phyloP scores from a whole-genome alignment of 2,329 filamentous ascomycete species.

The Alternaria ventricosa region DNA sequence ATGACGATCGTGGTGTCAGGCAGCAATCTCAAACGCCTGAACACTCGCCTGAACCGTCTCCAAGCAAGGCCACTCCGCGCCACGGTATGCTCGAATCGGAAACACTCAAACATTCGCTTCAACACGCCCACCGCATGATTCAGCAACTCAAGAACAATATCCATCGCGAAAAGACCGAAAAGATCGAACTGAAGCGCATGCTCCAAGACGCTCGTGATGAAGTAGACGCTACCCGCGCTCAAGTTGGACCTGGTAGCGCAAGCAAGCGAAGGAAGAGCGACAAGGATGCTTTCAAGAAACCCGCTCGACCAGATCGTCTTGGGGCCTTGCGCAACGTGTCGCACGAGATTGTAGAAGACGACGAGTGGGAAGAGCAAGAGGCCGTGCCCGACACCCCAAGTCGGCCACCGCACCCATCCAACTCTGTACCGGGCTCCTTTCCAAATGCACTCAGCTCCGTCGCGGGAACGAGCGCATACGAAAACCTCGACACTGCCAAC shows the following conservation, averaged over 20 bases:
- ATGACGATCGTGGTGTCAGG: slow-evolving; percentile 58
- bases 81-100: slow-evolving; percentile 94
- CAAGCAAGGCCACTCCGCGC: slow-evolving; percentile 87
- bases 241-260: slow-evolving; percentile 52
- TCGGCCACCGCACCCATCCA: slow-evolving; percentile 41
- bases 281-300: slow-evolving; percentile 75
- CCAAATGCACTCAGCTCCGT: slow-evolving; percentile 43
- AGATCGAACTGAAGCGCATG: slow-evolving; percentile 92
- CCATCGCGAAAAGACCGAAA: slow-evolving; percentile 98
- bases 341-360: slow-evolving; percentile 81
- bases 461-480: slow-evolving; percentile 57
- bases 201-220: slow-evolving; percentile 95
- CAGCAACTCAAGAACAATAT: slow-evolving; percentile 94
- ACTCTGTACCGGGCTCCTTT: slow-evolving; percentile 40
- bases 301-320: slow-evolving; percentile 72
- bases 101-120: slow-evolving; percentile 90
- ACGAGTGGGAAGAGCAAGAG: slow-evolving; percentile 82
- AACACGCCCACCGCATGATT: slow-evolving; percentile 95
- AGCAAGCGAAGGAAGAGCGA: slow-evolving; percentile 63
- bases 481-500: slow-evolving; percentile 81
- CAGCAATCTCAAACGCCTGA: slow-evolving; percentile 74
- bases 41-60: slow-evolving; percentile 87
- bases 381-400: slow-evolving; percentile 63
- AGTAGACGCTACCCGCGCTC: slow-evolving; percentile 71
- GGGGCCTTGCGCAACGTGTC: slow-evolving; percentile 74